A percentile compares a stretch with the other conserved stretches of the same genome.
Conservation (phyloP, 148 eudicot species). For the Dianthus caryophyllus region DNA sequence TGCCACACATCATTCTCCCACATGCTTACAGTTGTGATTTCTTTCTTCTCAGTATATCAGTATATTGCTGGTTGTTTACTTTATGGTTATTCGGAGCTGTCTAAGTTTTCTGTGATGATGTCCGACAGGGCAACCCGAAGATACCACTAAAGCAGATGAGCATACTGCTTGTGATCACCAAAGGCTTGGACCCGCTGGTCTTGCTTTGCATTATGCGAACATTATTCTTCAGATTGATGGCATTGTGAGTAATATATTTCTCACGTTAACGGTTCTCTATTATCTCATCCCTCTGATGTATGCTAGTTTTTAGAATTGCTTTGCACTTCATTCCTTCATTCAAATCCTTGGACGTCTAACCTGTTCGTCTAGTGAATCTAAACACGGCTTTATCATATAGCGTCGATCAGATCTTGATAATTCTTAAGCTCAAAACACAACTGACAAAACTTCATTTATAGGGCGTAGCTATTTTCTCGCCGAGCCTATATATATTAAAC, state of each 20-base stretch:
- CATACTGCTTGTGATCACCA: slow-evolving; percentile 19
- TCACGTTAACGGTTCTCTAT: background rate
- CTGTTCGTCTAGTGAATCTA: background rate
- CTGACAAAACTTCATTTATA: too few species aligned
- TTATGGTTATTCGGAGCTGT: background rate
- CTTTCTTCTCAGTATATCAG: slow-evolving; percentile 1
- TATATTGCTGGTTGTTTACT: background rate
- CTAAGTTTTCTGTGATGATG: background rate
- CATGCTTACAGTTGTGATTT: background rate
- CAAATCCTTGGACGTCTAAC: background rate
- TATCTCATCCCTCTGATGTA: background rate
- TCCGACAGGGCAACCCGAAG: slow-evolving; percentile 24
- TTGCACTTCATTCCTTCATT: slow-evolving; percentile 4
- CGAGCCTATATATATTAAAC: too few species aligned
- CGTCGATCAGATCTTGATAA: background rate
- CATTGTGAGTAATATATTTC: slow-evolving; percentile 29
- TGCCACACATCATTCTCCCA: background rate
- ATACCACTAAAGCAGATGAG: slow-evolving; percentile 21
- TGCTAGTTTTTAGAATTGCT: background rate
- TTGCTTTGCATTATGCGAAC: slow-evolving; percentile 45
- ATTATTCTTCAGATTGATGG: slow-evolving; percentile 45
- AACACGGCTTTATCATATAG: background rate
- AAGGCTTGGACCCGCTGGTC: slow-evolving; percentile 45
- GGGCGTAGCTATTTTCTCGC: too few species aligned
- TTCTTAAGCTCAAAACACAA: too few species aligned